Conservation (phyloP, 108 stramenopile genomes). For the Nitzschia palea region DNA sequence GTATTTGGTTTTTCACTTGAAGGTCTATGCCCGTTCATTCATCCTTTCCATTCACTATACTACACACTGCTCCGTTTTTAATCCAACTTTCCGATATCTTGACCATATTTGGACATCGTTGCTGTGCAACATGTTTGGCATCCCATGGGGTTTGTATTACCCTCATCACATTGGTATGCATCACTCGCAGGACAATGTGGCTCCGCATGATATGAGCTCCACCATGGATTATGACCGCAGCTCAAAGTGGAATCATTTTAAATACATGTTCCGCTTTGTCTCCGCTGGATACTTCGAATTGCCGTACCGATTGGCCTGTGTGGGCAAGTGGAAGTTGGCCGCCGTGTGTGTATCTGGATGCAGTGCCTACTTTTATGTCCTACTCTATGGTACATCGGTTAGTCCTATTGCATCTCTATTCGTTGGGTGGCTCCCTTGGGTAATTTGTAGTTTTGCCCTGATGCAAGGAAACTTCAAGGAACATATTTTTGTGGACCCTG, state of each 20-base stretch:
- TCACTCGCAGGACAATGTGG: constrained; percentile 12
- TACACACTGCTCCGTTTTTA: constrained; percentile 22
- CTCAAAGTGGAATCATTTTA: constrained; percentile 24
- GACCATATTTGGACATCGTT: constrained; percentile 11
- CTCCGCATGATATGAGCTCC: constrained; percentile 14
- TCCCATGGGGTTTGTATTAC: constrained; percentile 14
- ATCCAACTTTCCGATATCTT: not conserved
- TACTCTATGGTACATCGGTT: constrained; percentile 2
- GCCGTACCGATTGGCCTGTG: not conserved
- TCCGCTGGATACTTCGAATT: constrained; percentile 1
- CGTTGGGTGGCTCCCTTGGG: constrained; percentile 17
- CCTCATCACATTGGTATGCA: constrained; percentile 21
- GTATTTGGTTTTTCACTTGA: constrained; percentile 1
- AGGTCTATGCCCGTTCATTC: constrained; percentile 8
- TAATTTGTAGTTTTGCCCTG: constrained; percentile 5
- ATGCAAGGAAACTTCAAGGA: constrained; percentile 24
- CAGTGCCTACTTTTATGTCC: not conserved
- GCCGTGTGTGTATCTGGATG: not conserved
- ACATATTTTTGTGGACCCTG: constrained; percentile 19
- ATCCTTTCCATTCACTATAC: constrained; percentile 8
- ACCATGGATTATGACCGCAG: constrained; percentile 20
- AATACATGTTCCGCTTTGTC: constrained; percentile 22
- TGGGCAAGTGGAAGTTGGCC: constrained; percentile 2
- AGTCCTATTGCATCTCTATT: constrained; percentile 9
- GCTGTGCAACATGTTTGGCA: constrained; percentile 19